Evolutionary conservation across 768 basidiomycete species (phyloP).

Genomic region (Leucocoprinus leucothites): DNA sequence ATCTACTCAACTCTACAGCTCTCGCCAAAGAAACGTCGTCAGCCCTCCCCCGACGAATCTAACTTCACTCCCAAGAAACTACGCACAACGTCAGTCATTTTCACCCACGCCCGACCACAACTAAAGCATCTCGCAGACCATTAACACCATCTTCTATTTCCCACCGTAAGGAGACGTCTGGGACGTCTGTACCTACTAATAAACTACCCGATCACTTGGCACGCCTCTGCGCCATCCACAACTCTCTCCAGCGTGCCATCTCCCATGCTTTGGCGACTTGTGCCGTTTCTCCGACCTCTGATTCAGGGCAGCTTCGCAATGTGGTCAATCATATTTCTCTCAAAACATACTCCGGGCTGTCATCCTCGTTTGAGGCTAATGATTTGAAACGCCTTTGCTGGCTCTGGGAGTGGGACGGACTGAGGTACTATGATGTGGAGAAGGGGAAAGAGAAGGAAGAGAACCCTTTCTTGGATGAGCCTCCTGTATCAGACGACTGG

Average conservation of each 20-base stretch:
- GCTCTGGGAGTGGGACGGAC: conserved; percentile 88
- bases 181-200: conserved; percentile 17
- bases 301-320: conserved; percentile 72
- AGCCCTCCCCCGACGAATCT: conserved; percentile 50
- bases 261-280: conserved; percentile 84
- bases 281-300: conserved; percentile 71
- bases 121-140: conserved; percentile 34
- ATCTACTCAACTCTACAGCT: conserved; percentile 59
- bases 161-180: conserved; percentile 22
- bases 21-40: conserved; percentile 71
- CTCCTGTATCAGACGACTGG: conserved; percentile 60
- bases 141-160: conserved; percentile 51
- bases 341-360: conserved; percentile 63
- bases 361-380: conserved; percentile 59
- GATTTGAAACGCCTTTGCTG: conserved; percentile 79
- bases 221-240: conserved; percentile 63
- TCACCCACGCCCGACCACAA: background rate
- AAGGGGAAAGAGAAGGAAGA: conserved; percentile 45
- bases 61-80: conserved; percentile 69
- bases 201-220: conserved; percentile 55
- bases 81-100: conserved; percentile 45
- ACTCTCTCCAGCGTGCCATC: conserved; percentile 74
- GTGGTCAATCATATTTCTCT: conserved; percentile 78
- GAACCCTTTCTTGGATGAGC: conserved; percentile 63
- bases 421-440: conserved; percentile 25